Percentiles rank a stretch among this genome's conserved stretches.
Conservation (phyloP, 345 rosid species). For the Salix udensis region DNA sequence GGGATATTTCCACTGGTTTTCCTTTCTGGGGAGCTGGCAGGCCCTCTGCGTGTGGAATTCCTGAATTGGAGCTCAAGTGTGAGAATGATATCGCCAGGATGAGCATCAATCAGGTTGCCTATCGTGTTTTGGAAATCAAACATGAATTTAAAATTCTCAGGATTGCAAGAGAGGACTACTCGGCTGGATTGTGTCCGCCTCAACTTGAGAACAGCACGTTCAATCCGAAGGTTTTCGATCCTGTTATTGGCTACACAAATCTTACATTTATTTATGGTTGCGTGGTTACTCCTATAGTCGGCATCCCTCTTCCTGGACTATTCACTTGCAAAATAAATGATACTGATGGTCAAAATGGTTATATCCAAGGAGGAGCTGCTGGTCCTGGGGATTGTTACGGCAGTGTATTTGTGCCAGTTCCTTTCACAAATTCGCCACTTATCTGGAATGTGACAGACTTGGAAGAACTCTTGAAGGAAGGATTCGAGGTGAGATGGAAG, state of each 20-base stretch:
- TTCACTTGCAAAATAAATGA: constrained; percentile 14
- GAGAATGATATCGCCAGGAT: neutral
- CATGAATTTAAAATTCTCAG: neutral
- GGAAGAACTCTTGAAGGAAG: neutral
- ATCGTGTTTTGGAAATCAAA: constrained; percentile 22
- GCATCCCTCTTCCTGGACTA: no score
- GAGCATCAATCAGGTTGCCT: constrained; percentile 3
- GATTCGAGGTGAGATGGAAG: constrained; percentile 20
- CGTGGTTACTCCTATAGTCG: fast-evolving
- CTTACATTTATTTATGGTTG: constrained; percentile 25
- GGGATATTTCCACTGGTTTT: constrained; percentile 20
- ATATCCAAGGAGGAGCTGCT: neutral
- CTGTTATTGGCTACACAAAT: constrained; percentile 10
- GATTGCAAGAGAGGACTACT: constrained; percentile 29
- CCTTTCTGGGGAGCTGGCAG: constrained; percentile 43
- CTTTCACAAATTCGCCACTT: neutral
- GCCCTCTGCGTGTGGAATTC: constrained; percentile 22
- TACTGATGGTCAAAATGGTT: neutral
- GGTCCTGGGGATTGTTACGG: neutral
- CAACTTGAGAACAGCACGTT: constrained; percentile 20
- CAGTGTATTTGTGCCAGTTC: constrained; percentile 19
- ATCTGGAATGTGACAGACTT: neutral
- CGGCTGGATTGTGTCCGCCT: constrained; percentile 14
- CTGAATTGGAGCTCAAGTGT: constrained; percentile 33
- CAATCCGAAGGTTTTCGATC: constrained; percentile 5